Base-by-base conservation (phyloP, 108 stramenopile species). In the Parietichytrium sp. region DNA sequence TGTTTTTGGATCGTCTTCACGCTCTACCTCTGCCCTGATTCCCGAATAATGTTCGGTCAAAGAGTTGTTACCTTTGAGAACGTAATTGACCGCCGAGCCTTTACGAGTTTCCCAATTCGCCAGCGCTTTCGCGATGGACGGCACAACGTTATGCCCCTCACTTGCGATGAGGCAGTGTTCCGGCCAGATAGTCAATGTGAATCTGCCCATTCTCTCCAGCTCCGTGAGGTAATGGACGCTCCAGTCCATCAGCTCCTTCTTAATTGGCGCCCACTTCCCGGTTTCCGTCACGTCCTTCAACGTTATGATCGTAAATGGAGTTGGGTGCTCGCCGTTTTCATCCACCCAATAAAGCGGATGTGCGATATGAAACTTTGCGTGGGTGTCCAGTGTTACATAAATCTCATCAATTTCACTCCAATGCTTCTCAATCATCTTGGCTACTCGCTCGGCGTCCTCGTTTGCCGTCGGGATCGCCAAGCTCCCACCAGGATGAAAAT, bases 161-260 rank as follows among this genome's bases (percentile, higher is more conserved):
- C 90, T 88, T 4, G 95, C 94, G 54, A 94, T 88, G 49, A 98
- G 79, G 85, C 97, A 98, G 85, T 98, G 97, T 84, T 95, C 97
- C 20, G 97, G 97, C 97, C 97, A 98, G 29, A 98, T 90, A 78
- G 88, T 91, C 8, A 96, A 83, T 54, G 83, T 72, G 86, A 96
- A 95, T 7, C 79, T 78, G 18, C 93, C 93, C 26, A 84, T 79
- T 15, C 54, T 52, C 82, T 96, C 93, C 49, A 98, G 82, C 51
- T 86, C 80, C 27, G 54, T 42, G 3, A 85, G 51, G 85, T 89
- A 89, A 1, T 31, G 25, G 47, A 82, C 36, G 38, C 53, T 83
- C 81, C 88, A 80, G 29, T 83, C 79, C 86, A 80, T 48, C 25
- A 48, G 31, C n/a, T 45, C 45, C 29, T 10, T 23, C 2, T 55